Percentiles rank a stretch among this genome's conserved stretches.
Conservation (phyloP, 352 stramenopile genomes). For the Thraustochytrium striatum region DNA sequence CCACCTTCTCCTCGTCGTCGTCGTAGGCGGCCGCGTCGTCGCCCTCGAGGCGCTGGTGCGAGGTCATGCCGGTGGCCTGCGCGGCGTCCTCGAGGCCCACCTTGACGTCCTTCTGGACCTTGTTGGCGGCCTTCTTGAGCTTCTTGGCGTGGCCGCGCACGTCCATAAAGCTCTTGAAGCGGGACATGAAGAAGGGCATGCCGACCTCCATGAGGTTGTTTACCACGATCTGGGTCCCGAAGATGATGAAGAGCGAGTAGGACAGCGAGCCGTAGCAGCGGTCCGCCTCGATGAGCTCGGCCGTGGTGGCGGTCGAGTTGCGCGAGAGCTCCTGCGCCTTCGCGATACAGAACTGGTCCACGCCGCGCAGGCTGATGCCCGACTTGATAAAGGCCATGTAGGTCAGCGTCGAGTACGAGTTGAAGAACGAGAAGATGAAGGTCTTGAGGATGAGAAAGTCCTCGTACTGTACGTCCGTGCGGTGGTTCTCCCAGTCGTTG, state of each 20-base stretch:
- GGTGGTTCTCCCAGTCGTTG: constrained; percentile 94
- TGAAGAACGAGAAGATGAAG: constrained; percentile 92
- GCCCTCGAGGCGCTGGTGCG: too few species aligned
- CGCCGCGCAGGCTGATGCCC: constrained; percentile 65
- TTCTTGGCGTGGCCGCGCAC: constrained; percentile 28
- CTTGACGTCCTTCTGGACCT: constrained; percentile 21
- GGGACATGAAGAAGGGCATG: constrained; percentile 42
- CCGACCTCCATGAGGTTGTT: constrained; percentile 48
- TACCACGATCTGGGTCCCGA: constrained; percentile 53
- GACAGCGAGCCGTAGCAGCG: constrained; percentile 80
- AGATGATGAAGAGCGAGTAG: constrained; percentile 82
- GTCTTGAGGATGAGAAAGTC: constrained; percentile 95
- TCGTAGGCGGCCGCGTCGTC: constrained; percentile 26
- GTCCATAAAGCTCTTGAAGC: constrained; percentile 33
- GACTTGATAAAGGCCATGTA: constrained; percentile 79
- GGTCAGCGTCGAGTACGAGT: constrained; percentile 83
- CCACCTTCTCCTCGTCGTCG: constrained; percentile 40
- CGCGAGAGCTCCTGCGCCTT: neutral
- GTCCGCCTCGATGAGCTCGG: constrained; percentile 45
- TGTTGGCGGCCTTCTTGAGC: neutral
- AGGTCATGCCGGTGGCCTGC: constrained; percentile 41
- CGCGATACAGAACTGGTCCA: constrained; percentile 58
- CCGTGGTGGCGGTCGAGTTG: constrained; percentile 13
- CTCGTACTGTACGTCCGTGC: constrained; percentile 91
- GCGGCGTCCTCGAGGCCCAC: neutral